Base-by-base conservation (phyloP, 352 stramenopile species). In the Phytophthora melonis region DNA sequence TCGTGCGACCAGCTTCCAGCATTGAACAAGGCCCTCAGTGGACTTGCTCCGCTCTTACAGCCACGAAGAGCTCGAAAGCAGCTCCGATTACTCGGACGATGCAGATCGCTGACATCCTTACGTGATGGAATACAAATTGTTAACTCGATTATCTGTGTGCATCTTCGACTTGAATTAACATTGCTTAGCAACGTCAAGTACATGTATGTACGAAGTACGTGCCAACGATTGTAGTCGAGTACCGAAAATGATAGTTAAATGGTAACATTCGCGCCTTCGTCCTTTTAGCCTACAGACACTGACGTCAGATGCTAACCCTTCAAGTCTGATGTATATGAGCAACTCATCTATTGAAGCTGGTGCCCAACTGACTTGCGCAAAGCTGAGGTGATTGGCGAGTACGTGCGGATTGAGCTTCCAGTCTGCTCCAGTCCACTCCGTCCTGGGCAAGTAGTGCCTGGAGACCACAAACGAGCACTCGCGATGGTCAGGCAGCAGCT, bases 71-170 rank as follows among this genome's bases (percentile, higher is more conserved):
- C n/a, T 27, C 47, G 19, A 23, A 54, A 27, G 19, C 16, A 10
- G 9, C 10, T 19, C 50, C 50, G 3, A 13, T 11, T 10, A 57
- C 21, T 21, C 50, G 23, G 23, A 57, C 50, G 50, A 57, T 57
- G 50, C 50, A 57, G 4, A 57, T 36, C 14, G 50, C 50, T 57
- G 50, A 57, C 25, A 57, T 32, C 13, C 50, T 21, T 34, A 34
- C 50, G 4, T 57, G 50, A 57, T 2, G 13, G 25, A 25, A 10
- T 34, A 11, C 11, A 3, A 21, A 19, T 36, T 19, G 7, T 53
- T 52, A 25, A 53, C 6, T 5, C 27, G 10, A 10, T n/a, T 23
- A 8, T 23, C 16, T 3, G 16, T 6, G 18, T 50, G 21, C 43
- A 50, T 50, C 3, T 50, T 23, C 43, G 39, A 23, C 16, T 50